Conservation (phyloP, 495 filamentous ascomycete species). For the Bacidia gigantensis region DNA sequence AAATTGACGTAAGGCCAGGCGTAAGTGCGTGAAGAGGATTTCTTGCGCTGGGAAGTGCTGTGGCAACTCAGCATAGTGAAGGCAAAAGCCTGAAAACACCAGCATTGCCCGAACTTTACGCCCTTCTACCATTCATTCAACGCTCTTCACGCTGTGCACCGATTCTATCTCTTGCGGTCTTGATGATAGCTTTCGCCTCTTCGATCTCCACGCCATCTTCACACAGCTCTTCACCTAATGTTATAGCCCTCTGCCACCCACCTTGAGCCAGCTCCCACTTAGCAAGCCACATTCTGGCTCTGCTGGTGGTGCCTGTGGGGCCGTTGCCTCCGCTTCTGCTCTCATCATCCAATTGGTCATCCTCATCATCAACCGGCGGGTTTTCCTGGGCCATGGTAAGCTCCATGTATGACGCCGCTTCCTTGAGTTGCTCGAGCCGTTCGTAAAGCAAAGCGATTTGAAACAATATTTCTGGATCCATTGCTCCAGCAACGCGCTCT, state of each 20-base stretch:
- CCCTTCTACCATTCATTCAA: background rate
- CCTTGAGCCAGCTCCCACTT: slow-evolving; percentile 60
- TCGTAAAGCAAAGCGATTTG: slow-evolving; percentile 88
- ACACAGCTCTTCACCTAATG: slow-evolving; percentile 77
- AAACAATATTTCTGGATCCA: slow-evolving; percentile 81
- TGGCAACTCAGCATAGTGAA: too few species aligned
- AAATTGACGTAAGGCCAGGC: too few species aligned
- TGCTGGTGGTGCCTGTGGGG: slow-evolving; percentile 76
- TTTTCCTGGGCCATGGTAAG: slow-evolving; percentile 76
- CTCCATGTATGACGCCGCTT: slow-evolving; percentile 89
- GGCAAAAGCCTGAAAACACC: too few species aligned
- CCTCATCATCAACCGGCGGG: slow-evolving; percentile 32
- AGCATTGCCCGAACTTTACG: too few species aligned
- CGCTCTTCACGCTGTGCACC: background rate
- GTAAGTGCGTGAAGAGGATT: too few species aligned
- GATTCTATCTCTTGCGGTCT: slow-evolving; percentile 26
- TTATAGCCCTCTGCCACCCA: slow-evolving; percentile 60
- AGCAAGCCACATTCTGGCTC: slow-evolving; percentile 89
- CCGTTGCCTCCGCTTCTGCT: slow-evolving; percentile 46
- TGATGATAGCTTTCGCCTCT: slow-evolving; percentile 88
- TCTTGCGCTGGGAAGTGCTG: too few species aligned
- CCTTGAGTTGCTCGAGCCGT: slow-evolving; percentile 53
- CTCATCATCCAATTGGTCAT: slow-evolving; percentile 24
- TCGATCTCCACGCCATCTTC: slow-evolving; percentile 96
- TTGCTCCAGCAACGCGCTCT: slow-evolving; percentile 34